Evolutionary conservation across 2,329 filamentous ascomycete genomes (phyloP).

Genomic region (Fusarium albosuccineum): DNA sequence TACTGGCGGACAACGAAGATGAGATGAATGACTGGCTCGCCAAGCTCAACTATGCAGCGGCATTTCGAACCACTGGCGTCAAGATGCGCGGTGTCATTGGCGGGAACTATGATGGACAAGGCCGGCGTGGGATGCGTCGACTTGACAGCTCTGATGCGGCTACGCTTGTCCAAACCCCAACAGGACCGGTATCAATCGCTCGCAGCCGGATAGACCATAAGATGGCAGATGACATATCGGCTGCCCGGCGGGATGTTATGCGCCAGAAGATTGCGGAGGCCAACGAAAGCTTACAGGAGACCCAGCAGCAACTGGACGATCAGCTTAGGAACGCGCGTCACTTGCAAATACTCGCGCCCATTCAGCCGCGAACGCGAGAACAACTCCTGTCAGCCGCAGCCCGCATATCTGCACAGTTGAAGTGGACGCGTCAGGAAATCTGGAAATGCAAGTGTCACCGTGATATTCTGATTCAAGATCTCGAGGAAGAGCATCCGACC

Average conservation of each 20-base stretch:
- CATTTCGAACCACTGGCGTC: conserved; percentile 92
- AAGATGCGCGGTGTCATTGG: conserved; percentile 90
- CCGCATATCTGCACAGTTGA: conserved; percentile 86
- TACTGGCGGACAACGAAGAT: conserved; percentile 88
- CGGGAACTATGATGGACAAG: conserved; percentile 86
- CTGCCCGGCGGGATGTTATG: conserved; percentile 86
- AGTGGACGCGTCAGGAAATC: conserved; percentile 94
- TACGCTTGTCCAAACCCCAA: conserved; percentile 75
- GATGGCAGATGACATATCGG: conserved; percentile 87
- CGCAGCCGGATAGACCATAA: conserved; percentile 82
- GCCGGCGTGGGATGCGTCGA: conserved; percentile 77
- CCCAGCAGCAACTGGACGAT: conserved; percentile 83
- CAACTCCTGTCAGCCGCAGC: conserved; percentile 87
- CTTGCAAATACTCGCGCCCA: conserved; percentile 87
- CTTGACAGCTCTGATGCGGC: conserved; percentile 73
- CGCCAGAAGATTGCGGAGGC: conserved; percentile 84
- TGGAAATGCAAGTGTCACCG: conserved; percentile 93
- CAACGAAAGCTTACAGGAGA: conserved; percentile 79
- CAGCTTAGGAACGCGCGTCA: conserved; percentile 92
- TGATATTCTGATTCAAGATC: conserved; percentile 86
- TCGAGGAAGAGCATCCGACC: conserved; percentile 77
- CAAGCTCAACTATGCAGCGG: conserved; percentile 95
- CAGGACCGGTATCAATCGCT: conserved; percentile 79
- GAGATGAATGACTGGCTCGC: conserved; percentile 98
- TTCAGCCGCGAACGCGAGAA: conserved; percentile 91